Percentiles rank a stretch among this genome's conserved stretches.
Evolutionary conservation across 108 stramenopile species (phyloP).

Genomic region (Cyclotella baltica): DNA sequence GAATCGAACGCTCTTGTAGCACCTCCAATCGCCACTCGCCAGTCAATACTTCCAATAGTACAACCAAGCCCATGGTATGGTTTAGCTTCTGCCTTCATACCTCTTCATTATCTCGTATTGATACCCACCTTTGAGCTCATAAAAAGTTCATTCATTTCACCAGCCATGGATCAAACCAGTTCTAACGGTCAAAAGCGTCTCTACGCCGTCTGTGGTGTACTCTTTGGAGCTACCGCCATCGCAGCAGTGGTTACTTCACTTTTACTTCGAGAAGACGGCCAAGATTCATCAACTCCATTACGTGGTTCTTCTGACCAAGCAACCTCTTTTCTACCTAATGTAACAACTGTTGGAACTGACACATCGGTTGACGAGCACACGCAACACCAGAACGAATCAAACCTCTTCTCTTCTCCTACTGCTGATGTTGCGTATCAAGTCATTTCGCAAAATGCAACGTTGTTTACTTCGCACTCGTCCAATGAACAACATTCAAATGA

Average conservation of each 20-base stretch:
- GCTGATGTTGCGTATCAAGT: background rate
- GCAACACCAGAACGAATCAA: background rate
- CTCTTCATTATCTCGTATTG: too few species aligned
- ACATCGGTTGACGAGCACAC: background rate
- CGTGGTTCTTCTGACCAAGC: conserved; percentile 2
- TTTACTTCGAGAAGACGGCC: background rate
- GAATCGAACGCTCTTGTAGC: too few species aligned
- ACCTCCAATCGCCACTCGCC: too few species aligned
- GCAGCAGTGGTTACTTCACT: conserved; percentile 5
- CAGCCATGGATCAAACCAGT: conserved; percentile 11
- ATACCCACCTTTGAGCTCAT: background rate
- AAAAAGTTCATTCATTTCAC: background rate
- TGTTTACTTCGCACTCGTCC: background rate
- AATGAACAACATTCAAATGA: background rate
- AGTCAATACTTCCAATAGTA: too few species aligned
- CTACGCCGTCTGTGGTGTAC: conserved; percentile 5
- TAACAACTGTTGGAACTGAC: background rate
- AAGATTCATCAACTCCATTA: background rate
- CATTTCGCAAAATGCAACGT: background rate
- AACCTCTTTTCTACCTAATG: too few species aligned
- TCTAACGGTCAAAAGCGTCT: conserved; percentile 7
- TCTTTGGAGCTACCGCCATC: conserved; percentile 6
- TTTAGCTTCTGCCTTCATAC: too few species aligned
- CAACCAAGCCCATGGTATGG: too few species aligned
- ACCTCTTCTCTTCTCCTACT: background rate